Conservation (phyloP, 2,329 filamentous ascomycete genomes). For the Colletotrichum neosansevieriae region DNA sequence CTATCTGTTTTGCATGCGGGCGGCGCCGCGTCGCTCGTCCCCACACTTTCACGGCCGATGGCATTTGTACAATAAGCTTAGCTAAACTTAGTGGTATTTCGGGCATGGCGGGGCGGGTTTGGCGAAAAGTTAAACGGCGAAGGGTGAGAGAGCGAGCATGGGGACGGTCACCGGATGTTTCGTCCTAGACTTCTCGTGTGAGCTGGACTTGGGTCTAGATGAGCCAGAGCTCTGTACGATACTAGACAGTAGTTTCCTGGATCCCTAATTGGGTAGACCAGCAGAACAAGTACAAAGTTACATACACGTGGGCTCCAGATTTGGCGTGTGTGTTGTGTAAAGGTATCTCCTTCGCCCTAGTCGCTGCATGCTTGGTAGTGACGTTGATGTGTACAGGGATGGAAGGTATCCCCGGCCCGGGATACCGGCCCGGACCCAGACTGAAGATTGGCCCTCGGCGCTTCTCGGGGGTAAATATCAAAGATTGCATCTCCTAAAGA, state of each 20-base stretch:
- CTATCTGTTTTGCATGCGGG: conserved; percentile 29
- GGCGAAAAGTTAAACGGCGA: conserved; percentile 22
- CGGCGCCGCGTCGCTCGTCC: conserved; percentile 29
- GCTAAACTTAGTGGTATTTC: conserved; percentile 32
- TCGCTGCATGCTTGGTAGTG: no score
- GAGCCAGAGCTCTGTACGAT: conserved; percentile 26
- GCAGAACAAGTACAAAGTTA: conserved; percentile 12
- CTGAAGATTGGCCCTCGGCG: background rate
- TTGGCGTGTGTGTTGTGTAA: no score
- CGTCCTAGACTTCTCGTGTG: conserved; percentile 6
- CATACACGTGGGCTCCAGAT: background rate
- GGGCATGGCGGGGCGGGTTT: conserved; percentile 31
- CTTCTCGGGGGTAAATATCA: background rate
- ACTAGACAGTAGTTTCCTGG: conserved; percentile 22
- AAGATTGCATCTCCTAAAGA: no score
- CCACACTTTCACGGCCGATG: conserved; percentile 27
- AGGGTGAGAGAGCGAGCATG: conserved; percentile 6
- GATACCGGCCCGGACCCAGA: background rate
- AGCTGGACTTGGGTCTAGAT: background rate
- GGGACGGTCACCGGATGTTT: background rate
- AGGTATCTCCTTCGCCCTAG: no score
- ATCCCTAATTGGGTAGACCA: conserved; percentile 13
- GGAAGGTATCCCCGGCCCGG: conserved; percentile 4
- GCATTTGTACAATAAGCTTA: conserved; percentile 36
- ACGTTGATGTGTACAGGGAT: background rate